Base-by-base conservation (phyloP, 495 filamentous ascomycete species). In the Talaromyces thailandensis region DNA sequence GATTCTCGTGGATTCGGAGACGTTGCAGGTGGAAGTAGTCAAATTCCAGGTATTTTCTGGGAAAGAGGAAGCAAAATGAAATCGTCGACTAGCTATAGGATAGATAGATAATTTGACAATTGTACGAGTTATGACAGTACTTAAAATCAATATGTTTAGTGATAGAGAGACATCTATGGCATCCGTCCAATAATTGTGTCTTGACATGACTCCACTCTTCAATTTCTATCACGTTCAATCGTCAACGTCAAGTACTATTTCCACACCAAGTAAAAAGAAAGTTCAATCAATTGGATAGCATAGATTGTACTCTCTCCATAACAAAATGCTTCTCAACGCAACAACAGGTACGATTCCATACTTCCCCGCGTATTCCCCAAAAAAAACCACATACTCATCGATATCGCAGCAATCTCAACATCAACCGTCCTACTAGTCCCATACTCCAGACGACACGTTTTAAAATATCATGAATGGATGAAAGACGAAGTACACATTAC, bases 381-480 rank as follows among this genome's bases (percentile, higher is more conserved):
- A 65, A 63, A 64, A 31, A 43, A 40, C 18, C 37, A 28, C 14
- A 59, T 45, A 6, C 24, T 40, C 2, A 9, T 57, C 60, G 28
- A 14, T 24, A 58, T 8, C 3, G 57, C 62, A 93, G 91, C 88
- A 24, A 69, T 95, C 58, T 84, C 83, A 6, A 88, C 88, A 2
- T 71, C 81, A 1, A 77, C 75, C 45, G 74, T 88, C 51, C 79
- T 94, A 21, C 80, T 96, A 31, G 91, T 96, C 45, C 92, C 92
- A 6, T 96, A 96, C 68, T 90, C 88, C 37, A 73, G 75, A 61
- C 86, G 84, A 73, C 92, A 96, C 76, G 92, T 96, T 35, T 80
- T 80, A 8, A 86, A 79, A 2, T 96, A 96, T 66, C 89, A 96
- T 65, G 75, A 83, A 68, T 96, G 92, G 92, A 96, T 96, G 92